Percentiles rank a stretch among this genome's conserved stretches.
Conservation (phyloP, 1,284 basidiomycete species). For the Ustilago shanxiensis region DNA sequence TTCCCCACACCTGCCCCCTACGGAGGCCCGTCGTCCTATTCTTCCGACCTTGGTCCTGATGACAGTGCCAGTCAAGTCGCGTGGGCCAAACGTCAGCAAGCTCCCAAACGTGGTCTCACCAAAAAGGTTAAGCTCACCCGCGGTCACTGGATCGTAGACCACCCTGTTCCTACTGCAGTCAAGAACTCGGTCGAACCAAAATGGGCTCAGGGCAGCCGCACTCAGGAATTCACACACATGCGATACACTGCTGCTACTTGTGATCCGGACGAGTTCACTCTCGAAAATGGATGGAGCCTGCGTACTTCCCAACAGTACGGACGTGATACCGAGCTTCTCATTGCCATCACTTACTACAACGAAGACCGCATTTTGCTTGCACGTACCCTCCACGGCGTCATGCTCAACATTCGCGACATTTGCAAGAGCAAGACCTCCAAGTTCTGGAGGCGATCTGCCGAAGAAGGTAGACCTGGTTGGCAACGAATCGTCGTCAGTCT, state of each 20-base stretch:
- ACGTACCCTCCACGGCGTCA: slow-evolving; percentile 87
- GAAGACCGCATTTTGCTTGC: slow-evolving; percentile 89
- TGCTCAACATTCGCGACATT: slow-evolving; percentile 98
- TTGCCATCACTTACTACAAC: slow-evolving; percentile 78
- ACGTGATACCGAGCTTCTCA: slow-evolving; percentile 91
- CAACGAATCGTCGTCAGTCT: slow-evolving; percentile 87
- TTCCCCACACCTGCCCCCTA: slow-evolving; percentile 41
- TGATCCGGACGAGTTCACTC: slow-evolving; percentile 89
- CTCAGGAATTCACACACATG: slow-evolving; percentile 89
- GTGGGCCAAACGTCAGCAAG: slow-evolving; percentile 69
- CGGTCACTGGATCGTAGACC: slow-evolving; percentile 70
- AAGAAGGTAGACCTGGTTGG: slow-evolving; percentile 83
- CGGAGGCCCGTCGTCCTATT: slow-evolving; percentile 40
- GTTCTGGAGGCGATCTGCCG: slow-evolving; percentile 78
- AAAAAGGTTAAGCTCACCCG: slow-evolving; percentile 90
- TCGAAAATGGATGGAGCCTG: slow-evolving; percentile 80
- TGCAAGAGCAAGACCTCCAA: slow-evolving; percentile 95
- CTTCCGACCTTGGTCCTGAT: slow-evolving; percentile 46
- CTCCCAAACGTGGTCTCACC: slow-evolving; percentile 72
- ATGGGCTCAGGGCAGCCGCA: slow-evolving; percentile 73
- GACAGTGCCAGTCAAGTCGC: slow-evolving; percentile 59
- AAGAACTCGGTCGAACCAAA: slow-evolving; percentile 85
- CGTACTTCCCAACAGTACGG: slow-evolving; percentile 84
- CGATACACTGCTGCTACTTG: slow-evolving; percentile 82
- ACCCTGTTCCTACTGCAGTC: slow-evolving; percentile 86